A percentile compares a stretch with the other conserved stretches of the same genome.
Evolutionary conservation across 768 basidiomycete species (phyloP).

Genomic region (Podaxis sp.): DNA sequence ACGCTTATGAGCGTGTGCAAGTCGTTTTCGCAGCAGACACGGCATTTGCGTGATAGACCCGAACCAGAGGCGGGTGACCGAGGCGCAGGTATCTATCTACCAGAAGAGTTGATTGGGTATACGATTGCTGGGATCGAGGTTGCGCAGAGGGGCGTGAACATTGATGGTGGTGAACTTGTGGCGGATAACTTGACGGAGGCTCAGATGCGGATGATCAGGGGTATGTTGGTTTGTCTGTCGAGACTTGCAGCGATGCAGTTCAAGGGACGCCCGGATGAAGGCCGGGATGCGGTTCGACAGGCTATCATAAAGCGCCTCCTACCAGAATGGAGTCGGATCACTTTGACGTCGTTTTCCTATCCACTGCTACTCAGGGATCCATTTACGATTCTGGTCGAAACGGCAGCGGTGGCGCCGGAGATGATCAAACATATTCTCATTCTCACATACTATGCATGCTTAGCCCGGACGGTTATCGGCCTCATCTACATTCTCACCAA

Average conservation of each 20-base stretch:
- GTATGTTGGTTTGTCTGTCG: constrained; percentile 68
- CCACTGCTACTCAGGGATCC: constrained; percentile 90
- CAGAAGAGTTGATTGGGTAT: constrained; percentile 89
- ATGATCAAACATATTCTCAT: constrained; percentile 85
- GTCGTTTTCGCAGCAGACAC: constrained; percentile 80
- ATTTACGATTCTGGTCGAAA: constrained; percentile 85
- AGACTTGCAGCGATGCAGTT: constrained; percentile 70
- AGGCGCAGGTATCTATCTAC: constrained; percentile 86
- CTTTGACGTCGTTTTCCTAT: constrained; percentile 78
- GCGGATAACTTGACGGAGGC: constrained; percentile 80
- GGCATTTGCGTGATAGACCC: constrained; percentile 75
- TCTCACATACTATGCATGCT: constrained; percentile 85
- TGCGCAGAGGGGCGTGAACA: constrained; percentile 63
- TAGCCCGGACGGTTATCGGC: constrained; percentile 84
- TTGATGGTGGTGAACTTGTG: constrained; percentile 43
- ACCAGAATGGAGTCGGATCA: constrained; percentile 90
- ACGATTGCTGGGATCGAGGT: constrained; percentile 84
- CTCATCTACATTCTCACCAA: constrained; percentile 82
- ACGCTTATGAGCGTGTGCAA: constrained; percentile 79
- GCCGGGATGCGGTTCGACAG: constrained; percentile 74
- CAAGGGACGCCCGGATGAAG: constrained; percentile 69
- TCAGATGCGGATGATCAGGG: constrained; percentile 74
- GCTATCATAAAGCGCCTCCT: constrained; percentile 87
- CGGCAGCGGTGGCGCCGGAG: constrained; percentile 86
- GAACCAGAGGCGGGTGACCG: constrained; percentile 74